A percentile compares a stretch with the other conserved stretches of the same genome.
These are phyloP conservation scores for Henckelia pumila DNA, from an alignment of 257 asterid species.

Conservation along the genomic window DNA sequence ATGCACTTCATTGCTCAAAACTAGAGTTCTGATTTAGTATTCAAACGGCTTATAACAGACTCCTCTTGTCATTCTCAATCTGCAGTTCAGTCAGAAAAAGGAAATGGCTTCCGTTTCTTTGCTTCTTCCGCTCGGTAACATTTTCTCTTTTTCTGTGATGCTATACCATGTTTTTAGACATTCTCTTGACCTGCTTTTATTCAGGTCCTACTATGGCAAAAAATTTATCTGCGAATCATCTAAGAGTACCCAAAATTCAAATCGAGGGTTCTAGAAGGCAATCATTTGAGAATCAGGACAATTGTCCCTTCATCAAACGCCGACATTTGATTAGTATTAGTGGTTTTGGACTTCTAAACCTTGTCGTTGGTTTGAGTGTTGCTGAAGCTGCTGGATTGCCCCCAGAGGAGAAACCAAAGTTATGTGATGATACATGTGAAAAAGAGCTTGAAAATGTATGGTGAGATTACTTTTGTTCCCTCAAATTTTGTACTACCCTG, in stretches of 20 bases:
- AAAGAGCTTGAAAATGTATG: conserved; percentile 94
- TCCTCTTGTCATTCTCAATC: no score
- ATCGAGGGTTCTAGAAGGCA: conserved; percentile 18
- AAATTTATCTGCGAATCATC: conserved; percentile 27
- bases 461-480: conserved; percentile 60
- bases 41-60: no score
- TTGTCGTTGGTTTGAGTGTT: conserved; percentile 34
- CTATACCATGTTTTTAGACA: not conserved
- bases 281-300: conserved; percentile 23
- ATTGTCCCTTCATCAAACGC: conserved; percentile 34
- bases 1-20: no score
- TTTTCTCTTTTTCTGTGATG: not conserved
- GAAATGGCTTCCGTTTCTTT: no score
- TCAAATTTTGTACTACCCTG: conserved; percentile 17
- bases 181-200: not conserved
- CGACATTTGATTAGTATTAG: conserved; percentile 39
- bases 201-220: conserved; percentile 42
- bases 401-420: conserved; percentile 83
- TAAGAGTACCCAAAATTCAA: conserved; percentile 23
- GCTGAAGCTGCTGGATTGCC: conserved; percentile 89
- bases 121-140: no score
- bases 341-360: conserved; percentile 40
- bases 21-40: no score
- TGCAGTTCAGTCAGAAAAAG: no score
- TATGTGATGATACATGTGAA: conserved; percentile 75